Conservation (phyloP, 805 yeast genomes). For the Candida maesae region DNA sequence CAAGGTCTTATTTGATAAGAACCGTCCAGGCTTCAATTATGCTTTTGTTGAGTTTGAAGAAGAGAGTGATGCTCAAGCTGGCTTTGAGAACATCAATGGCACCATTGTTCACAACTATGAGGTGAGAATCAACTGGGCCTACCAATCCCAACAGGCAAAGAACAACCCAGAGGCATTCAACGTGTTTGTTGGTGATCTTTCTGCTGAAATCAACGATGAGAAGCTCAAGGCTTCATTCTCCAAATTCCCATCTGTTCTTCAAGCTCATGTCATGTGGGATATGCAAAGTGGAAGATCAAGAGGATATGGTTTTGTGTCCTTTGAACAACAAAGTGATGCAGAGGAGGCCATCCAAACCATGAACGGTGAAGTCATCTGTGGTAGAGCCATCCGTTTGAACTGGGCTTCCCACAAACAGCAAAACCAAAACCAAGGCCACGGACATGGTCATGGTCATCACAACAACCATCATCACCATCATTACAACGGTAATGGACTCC, state of each 20-base stretch:
- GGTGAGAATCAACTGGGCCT: conserved; percentile 77
- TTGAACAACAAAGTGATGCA: conserved; percentile 63
- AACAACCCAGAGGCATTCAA: conserved; percentile 54
- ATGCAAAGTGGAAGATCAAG: conserved; percentile 90
- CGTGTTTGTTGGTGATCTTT: conserved; percentile 82
- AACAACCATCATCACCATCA: conserved; percentile 11
- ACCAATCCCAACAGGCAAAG: conserved; percentile 68
- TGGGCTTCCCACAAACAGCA: conserved; percentile 80
- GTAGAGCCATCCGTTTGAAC: conserved; percentile 76
- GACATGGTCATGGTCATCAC: conserved; percentile 12
- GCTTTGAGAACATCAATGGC: conserved; percentile 55
- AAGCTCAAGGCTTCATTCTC: conserved; percentile 53
- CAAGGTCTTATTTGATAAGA: conserved; percentile 74
- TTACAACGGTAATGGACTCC: conserved; percentile 19
- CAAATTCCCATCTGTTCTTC: conserved; percentile 56
- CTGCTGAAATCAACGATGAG: conserved; percentile 80
- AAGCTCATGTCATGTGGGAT: conserved; percentile 97
- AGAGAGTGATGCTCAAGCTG: conserved; percentile 56
- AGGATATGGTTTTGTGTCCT: conserved; percentile 89
- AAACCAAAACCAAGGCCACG: conserved; percentile 13
- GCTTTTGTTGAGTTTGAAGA: conserved; percentile 76
- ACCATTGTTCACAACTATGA: conserved; percentile 48
- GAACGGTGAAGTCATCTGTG: conserved; percentile 71
- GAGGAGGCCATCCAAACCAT: conserved; percentile 65
- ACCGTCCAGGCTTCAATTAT: conserved; percentile 68